These are phyloP conservation scores for Vigna nakashimae DNA, from an alignment of 306 rosid genomes.

Conservation along the genomic window DNA sequence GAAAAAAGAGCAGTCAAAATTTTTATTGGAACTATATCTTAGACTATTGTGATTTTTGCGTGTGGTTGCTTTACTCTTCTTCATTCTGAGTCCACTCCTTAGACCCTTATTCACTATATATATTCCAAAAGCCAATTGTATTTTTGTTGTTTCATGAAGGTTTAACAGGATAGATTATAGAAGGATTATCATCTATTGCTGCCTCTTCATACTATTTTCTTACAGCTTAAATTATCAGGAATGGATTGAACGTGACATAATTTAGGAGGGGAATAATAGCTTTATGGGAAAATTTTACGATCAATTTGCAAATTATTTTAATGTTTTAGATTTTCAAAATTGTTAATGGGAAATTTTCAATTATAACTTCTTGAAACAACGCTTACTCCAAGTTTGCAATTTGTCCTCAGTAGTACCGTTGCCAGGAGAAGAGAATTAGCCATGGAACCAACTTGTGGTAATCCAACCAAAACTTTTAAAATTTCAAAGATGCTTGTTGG, in stretches of 20 bases:
- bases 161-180: no score
- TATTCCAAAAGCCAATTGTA: no score
- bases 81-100: neutral
- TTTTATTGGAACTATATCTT: no score
- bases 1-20: no score
- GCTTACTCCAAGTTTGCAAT: neutral
- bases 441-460: constrained; percentile 64
- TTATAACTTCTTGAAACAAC: neutral
- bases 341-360: no score
- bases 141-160: no score
- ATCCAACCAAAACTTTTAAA: neutral
- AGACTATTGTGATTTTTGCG: neutral
- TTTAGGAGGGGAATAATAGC: neutral
- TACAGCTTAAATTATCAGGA: neutral
- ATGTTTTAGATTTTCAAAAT: no score
- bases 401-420: neutral
- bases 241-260: neutral
- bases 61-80: neutral
- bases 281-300: neutral
- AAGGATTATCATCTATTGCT: no score
- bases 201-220: no score
- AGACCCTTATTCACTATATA: no score
- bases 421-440: constrained; percentile 20
- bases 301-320: no score
- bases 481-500: neutral